A percentile compares a stretch with the other conserved stretches of the same genome.
phyloP scores from a whole-genome alignment of 371 early-diverging fungal species.

The Massospora cicadina region DNA sequence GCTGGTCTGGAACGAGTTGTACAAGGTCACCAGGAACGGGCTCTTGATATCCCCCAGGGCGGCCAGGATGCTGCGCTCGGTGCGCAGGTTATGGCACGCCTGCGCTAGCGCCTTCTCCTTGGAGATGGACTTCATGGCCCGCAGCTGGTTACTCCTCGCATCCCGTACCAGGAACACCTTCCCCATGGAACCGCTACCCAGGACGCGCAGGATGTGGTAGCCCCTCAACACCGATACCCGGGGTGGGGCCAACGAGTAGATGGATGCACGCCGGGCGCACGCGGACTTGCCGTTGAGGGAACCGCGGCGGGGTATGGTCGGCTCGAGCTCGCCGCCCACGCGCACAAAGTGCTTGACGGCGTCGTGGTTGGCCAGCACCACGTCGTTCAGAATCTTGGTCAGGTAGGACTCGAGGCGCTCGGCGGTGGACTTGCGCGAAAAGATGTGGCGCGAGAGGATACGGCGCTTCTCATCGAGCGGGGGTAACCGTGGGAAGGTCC shows the following conservation, averaged over 20 bases:
- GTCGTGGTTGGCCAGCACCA: slow-evolving; percentile 14
- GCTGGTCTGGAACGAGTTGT: slow-evolving; percentile 40
- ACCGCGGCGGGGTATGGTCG: slow-evolving; percentile 15
- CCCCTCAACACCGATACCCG: slow-evolving; percentile 24
- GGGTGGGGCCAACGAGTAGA: slow-evolving; percentile 9
- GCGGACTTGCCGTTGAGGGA: not conserved
- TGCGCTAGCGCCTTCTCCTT: slow-evolving; percentile 42
- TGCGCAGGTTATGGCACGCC: slow-evolving; percentile 37
- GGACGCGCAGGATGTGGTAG: slow-evolving; percentile 34
- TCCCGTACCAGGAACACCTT: slow-evolving; percentile 44
- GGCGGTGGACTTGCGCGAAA: slow-evolving; percentile 21
- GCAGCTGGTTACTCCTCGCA: slow-evolving; percentile 23
- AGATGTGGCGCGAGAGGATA: slow-evolving; percentile 19
- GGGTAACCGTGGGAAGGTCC: not conserved
- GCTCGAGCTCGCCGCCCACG: slow-evolving; percentile 17
- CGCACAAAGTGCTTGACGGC: slow-evolving; percentile 18
- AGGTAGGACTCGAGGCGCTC: slow-evolving; percentile 20
- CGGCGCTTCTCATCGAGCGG: not conserved
- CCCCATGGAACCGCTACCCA: slow-evolving; percentile 62
- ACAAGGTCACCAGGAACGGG: slow-evolving; percentile 45
- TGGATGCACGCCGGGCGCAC: not conserved
- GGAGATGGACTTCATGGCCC: slow-evolving; percentile 51
- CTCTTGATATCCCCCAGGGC: slow-evolving; percentile 38
- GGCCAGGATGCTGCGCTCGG: slow-evolving; percentile 51
- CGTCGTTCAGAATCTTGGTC: slow-evolving; percentile 17